phyloP scores from a whole-genome alignment of 495 filamentous ascomycete genomes.

The Hypomontagnella monticulosa region DNA sequence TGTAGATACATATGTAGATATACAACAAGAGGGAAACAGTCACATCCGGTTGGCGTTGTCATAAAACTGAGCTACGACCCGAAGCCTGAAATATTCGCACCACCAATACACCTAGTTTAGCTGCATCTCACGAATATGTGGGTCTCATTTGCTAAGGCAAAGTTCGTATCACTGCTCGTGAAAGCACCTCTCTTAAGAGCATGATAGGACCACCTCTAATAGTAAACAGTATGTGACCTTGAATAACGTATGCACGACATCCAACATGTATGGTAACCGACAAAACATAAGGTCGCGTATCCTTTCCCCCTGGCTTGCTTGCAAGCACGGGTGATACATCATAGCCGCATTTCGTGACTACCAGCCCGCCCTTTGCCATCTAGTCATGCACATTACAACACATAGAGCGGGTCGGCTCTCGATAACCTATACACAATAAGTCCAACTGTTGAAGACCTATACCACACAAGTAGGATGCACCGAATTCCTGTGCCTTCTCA shows the following conservation, averaged over 20 bases:
- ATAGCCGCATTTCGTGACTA: slow-evolving; percentile 2
- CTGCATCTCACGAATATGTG: too few species aligned
- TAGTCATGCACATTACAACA: slow-evolving; percentile 18
- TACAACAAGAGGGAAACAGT: too few species aligned
- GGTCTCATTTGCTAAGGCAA: not conserved
- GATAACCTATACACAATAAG: slow-evolving; percentile 15
- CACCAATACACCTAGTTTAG: too few species aligned
- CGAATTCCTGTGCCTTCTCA: slow-evolving; percentile 15
- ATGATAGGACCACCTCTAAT: too few species aligned
- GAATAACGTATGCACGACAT: not conserved
- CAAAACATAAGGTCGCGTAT: not conserved
- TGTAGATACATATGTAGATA: not conserved
- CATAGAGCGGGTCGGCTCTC: slow-evolving; percentile 4
- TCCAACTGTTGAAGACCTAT: slow-evolving; percentile 6
- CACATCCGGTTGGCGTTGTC: too few species aligned
- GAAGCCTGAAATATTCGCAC: not conserved
- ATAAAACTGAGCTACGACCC: not conserved
- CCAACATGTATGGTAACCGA: not conserved
- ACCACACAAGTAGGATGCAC: slow-evolving; percentile 12
- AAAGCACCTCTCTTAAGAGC: not conserved
- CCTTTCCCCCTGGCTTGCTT: slow-evolving; percentile 1
- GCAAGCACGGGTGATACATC: slow-evolving; percentile 3
- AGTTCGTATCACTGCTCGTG: not conserved
- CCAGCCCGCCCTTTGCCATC: not conserved
- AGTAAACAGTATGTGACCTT: not conserved